These are phyloP conservation scores for Cladorrhinum sp. DNA, from an alignment of 2,329 filamentous ascomycete species.

Conservation along the genomic window DNA sequence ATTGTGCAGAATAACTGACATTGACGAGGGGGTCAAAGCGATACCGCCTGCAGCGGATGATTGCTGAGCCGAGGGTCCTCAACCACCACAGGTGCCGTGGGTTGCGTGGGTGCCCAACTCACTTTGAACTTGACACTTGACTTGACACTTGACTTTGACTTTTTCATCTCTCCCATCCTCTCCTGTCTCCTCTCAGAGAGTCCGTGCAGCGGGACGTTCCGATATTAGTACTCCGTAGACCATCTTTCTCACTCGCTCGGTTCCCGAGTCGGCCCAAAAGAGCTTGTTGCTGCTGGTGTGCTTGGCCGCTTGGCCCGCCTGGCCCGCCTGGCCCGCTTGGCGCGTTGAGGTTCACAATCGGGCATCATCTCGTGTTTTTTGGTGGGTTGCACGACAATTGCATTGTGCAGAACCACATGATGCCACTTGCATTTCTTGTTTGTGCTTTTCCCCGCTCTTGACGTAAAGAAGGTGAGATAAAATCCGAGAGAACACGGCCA, in stretches of 20 bases:
- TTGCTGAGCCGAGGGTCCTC: background rate
- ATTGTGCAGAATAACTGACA: background rate
- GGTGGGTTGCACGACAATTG: background rate
- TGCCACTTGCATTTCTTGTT: background rate
- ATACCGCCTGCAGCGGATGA: background rate
- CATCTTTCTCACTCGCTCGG: background rate
- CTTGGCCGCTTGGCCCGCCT: background rate
- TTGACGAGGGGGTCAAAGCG: background rate
- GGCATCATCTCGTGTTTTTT: background rate
- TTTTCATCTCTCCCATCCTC: too few species aligned
- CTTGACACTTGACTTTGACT: too few species aligned
- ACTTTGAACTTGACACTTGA: too few species aligned
- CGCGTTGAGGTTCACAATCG: background rate
- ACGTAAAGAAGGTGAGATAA: background rate
- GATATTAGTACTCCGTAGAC: background rate
- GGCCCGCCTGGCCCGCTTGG: background rate
- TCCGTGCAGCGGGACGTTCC: background rate
- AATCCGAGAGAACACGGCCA: constrained; percentile 3
- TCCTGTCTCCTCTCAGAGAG: too few species aligned
- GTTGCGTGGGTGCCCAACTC: too few species aligned
- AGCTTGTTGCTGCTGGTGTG: background rate
- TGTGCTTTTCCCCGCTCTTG: background rate
- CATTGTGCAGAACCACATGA: background rate
- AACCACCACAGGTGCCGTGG: too few species aligned
- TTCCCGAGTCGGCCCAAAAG: background rate